Percentiles rank a stretch among this genome's conserved stretches.
Evolutionary conservation across 768 basidiomycete species (phyloP).

Genomic region (Sarcomyxa edulis): DNA sequence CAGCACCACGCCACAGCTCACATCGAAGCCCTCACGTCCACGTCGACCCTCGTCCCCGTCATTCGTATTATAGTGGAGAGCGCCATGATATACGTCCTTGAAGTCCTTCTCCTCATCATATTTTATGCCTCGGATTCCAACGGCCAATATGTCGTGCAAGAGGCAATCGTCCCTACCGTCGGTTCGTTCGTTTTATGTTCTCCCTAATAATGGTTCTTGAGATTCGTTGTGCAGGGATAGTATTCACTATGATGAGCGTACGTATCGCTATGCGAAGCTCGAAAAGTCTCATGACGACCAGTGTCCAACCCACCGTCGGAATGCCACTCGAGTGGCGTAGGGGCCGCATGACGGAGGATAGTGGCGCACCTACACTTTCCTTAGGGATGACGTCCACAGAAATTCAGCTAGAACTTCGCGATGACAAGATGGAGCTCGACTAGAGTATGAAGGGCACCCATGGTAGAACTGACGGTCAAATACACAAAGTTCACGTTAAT

Average conservation of each 20-base stretch:
- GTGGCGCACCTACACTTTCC: no score
- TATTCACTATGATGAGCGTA: slow-evolving; percentile 5
- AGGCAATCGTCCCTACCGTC: slow-evolving; percentile 6
- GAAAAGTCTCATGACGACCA: not conserved
- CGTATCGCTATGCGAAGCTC: slow-evolving; percentile 3
- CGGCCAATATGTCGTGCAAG: slow-evolving; percentile 9
- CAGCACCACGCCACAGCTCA: slow-evolving; percentile 8
- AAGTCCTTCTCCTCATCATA: slow-evolving; percentile 10
- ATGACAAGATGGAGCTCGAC: no score
- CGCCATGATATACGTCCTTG: slow-evolving; percentile 11
- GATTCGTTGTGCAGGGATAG: not conserved
- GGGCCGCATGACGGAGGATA: no score
- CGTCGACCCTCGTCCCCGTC: no score
- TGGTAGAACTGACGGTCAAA: no score
- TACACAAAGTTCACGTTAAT: no score
- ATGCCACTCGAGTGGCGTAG: no score
- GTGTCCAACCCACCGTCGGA: not conserved
- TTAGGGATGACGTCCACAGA: no score
- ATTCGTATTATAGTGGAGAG: slow-evolving; percentile 12
- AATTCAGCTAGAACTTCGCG: no score
- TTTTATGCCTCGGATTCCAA: slow-evolving; percentile 9
- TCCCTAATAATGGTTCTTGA: not conserved
- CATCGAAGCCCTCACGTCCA: no score
- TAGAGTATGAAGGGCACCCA: no score
- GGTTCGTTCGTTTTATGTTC: not conserved